Percentiles rank a stretch among this genome's conserved stretches.
These are phyloP conservation scores for Chrysoporthe cubensis DNA, from an alignment of 2,329 filamentous ascomycete species.

Conservation along the genomic window DNA sequence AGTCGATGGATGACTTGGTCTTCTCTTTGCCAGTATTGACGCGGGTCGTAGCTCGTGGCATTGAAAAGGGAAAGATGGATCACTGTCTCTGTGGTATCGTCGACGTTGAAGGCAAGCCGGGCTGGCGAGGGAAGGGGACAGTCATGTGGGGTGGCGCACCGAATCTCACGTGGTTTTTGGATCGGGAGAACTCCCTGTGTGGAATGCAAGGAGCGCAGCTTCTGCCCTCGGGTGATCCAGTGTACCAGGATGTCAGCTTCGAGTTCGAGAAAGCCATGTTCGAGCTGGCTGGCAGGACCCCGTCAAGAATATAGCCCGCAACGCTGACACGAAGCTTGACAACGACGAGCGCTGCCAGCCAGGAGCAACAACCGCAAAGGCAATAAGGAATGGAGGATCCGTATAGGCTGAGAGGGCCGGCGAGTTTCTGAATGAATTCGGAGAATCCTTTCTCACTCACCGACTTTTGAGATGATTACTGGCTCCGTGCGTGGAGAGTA, in stretches of 20 bases:
- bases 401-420: not conserved
- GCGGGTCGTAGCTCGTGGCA: conserved; percentile 32
- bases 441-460: not conserved
- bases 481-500: not conserved
- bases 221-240: conserved; percentile 21
- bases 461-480: not conserved
- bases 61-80: conserved; percentile 37
- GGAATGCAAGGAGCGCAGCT: conserved; percentile 36
- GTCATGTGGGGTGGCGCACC: conserved; percentile 52
- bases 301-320: not conserved
- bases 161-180: conserved; percentile 53
- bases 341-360: not conserved
- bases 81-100: conserved; percentile 48
- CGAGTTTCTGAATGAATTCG: not conserved
- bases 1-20: conserved; percentile 33
- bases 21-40: conserved; percentile 40
- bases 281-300: conserved; percentile 18
- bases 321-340: not conserved
- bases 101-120: conserved; percentile 44
- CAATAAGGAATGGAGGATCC: not conserved
- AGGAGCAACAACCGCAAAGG: not conserved
- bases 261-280: conserved; percentile 24
- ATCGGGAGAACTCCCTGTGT: conserved; percentile 50
- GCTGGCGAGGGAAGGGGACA: conserved; percentile 48
- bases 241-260: conserved; percentile 18